Percentiles rank a stretch among this genome's conserved stretches.
Conservation (phyloP, 106 monocot species). For the Acorus gramineus region DNA sequence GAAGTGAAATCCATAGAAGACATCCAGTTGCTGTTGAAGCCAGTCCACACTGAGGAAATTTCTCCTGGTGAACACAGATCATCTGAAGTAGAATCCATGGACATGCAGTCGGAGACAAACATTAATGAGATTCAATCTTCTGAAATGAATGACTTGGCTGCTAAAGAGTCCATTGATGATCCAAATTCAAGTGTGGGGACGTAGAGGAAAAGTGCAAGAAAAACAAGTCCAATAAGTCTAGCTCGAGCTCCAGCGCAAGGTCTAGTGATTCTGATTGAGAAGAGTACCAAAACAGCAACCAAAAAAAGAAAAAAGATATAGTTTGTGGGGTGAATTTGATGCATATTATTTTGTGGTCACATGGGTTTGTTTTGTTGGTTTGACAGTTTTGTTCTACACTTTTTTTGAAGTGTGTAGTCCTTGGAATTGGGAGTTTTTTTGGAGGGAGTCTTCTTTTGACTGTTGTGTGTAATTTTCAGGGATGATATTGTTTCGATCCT, state of each 20-base stretch:
- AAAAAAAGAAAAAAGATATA: background rate
- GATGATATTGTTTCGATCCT: too few species aligned
- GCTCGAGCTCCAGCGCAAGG: conserved; percentile 16
- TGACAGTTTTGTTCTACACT: too few species aligned
- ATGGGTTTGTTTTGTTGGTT: too few species aligned
- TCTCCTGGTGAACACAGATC: background rate
- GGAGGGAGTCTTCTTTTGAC: too few species aligned
- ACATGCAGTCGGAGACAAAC: conserved; percentile 5
- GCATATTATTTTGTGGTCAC: background rate
- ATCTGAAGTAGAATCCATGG: background rate
- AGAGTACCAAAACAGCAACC: background rate
- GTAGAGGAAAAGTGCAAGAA: background rate
- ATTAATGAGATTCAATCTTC: conserved; percentile 6
- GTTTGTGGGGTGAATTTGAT: background rate
- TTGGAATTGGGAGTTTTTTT: too few species aligned
- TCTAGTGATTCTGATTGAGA: conserved; percentile 26
- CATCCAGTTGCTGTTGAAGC: conserved; percentile 9
- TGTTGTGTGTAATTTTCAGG: too few species aligned
- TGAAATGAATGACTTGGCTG: conserved; percentile 14
- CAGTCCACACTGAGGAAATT: background rate
- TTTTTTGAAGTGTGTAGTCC: too few species aligned
- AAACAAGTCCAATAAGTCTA: conserved; percentile 9
- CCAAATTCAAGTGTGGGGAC: background rate
- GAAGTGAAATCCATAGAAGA: conserved; percentile 21
- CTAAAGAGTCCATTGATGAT: conserved; percentile 3